phyloP scores from a whole-genome alignment of 805 yeast species.

The Isabelozyma rhagii region DNA sequence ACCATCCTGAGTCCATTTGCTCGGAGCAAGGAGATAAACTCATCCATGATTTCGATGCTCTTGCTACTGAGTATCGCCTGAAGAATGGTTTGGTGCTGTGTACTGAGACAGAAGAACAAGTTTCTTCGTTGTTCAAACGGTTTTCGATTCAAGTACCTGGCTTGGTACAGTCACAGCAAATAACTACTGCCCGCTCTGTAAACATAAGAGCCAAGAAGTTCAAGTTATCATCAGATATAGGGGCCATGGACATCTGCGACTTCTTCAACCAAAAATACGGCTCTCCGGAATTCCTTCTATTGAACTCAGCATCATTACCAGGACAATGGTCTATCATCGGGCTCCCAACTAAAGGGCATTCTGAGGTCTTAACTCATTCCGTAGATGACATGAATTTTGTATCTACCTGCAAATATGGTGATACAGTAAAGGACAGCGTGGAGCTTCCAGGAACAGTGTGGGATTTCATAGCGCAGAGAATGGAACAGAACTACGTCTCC shows the following conservation, averaged over 20 bases:
- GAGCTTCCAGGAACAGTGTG: constrained; percentile 34
- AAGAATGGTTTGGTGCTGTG: background rate
- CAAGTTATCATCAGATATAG: constrained; percentile 11
- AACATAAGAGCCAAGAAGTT: constrained; percentile 5
- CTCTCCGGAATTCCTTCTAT: constrained; percentile 50
- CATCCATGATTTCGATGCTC: constrained; percentile 58
- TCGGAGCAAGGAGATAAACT: constrained; percentile 63
- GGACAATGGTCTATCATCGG: constrained; percentile 91
- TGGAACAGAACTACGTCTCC: constrained; percentile 37
- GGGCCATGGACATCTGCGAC: constrained; percentile 54
- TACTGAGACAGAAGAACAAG: background rate
- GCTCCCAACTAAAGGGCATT: constrained; percentile 45
- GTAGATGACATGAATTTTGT: constrained; percentile 37
- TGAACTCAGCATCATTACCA: constrained; percentile 79
- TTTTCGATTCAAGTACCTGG: background rate
- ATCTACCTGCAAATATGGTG: constrained; percentile 23
- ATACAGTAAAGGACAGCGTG: constrained; percentile 1
- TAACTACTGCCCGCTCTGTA: background rate
- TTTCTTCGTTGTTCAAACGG: background rate
- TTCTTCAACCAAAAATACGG: constrained; percentile 19
- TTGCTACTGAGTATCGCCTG: constrained; percentile 38
- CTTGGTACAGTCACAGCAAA: background rate
- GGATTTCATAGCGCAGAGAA: constrained; percentile 47
- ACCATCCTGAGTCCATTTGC: constrained; percentile 94
- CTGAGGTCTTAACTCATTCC: constrained; percentile 60